phyloP scores from a whole-genome alignment of 2,329 filamentous ascomycete species.

The Xylariaceae sp. region DNA sequence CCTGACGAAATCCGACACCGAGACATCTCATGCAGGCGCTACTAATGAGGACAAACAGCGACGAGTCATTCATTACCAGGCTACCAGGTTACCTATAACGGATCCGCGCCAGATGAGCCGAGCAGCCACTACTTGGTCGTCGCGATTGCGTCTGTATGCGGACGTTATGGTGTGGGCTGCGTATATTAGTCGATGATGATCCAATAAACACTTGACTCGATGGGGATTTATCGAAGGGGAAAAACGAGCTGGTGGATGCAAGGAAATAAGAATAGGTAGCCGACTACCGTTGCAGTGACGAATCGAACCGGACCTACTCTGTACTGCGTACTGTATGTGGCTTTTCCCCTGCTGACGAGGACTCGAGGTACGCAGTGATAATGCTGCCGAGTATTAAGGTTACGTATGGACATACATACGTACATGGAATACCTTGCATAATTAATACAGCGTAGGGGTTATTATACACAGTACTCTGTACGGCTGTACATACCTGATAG shows the following conservation, averaged over 20 bases:
- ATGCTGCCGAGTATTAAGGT: not conserved
- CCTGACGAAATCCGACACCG: constrained; percentile 25
- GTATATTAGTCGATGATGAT: constrained; percentile 8
- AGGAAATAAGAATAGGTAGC: not conserved
- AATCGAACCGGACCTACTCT: not conserved
- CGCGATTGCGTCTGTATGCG: not conserved
- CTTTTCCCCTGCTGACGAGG: not conserved
- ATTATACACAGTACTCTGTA: too few species aligned
- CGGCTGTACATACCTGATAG: too few species aligned
- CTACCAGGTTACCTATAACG: constrained; percentile 1
- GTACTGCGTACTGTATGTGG: too few species aligned
- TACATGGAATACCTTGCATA: too few species aligned
- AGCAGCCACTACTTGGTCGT: not conserved
- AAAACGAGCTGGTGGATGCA: not conserved
- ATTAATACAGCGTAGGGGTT: too few species aligned
- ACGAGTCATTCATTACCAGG: constrained; percentile 20
- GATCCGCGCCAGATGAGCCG: constrained; percentile 11
- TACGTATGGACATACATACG: too few species aligned
- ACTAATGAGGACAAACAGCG: not conserved
- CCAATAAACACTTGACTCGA: constrained; percentile 15
- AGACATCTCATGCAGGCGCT: constrained; percentile 26
- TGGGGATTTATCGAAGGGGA: constrained; percentile 1
- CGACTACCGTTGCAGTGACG: not conserved
- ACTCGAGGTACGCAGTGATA: not conserved
- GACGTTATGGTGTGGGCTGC: constrained; percentile 9